Evolutionary conservation across 108 stramenopile genomes (phyloP), one percentile per base, ranked within the genome.

Genomic region (Hondaea fermentalgiana): DNA sequence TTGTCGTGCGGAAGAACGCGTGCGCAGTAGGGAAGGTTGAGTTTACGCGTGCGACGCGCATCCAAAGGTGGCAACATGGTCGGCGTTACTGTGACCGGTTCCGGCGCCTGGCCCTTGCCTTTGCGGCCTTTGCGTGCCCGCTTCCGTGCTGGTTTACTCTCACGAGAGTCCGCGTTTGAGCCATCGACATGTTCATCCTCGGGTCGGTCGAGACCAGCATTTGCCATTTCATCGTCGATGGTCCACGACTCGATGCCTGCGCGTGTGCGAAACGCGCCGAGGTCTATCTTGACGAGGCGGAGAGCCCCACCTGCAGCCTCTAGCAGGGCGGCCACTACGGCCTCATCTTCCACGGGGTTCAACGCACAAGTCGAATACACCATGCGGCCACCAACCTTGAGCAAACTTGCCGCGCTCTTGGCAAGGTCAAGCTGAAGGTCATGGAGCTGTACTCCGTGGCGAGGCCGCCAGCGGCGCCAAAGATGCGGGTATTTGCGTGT

Each of bases 311-410:
- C 89, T 5, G 53, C 29, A 16, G 51, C 69, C 3, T 71, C 16
- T 60, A 97, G 72, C 8, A 95, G 95, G 0, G 96, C 96, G 3
- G 93, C 88, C 43, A 97, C 96, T 4, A 97, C 97, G 14, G 97
- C 97, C 91, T 97, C 97, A 87, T 97, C 92, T 91, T 97, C 97
- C n/a, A 97, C 91, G 6, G 97, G 97, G 91, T 97, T 96, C 89
- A 97, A 60, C 57, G 93, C 93, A 88, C 97, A 97, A 0, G 97
- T 97, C 49, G 94, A 95, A 88, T 96, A 97, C 64, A 94, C 95
- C 5, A 96, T 91, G 21, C 92, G 88, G 4, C 96, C 97, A 10
- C 96, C 96, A 44, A 93, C 89, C 55, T 90, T 89, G 8, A 98
- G 90, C 29, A 95, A 89, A 5, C 93, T 87, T 60, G 96, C 72